Base-by-base conservation (phyloP, 1,284 basidiomycete genomes). In the Cystobasidium pallidum region DNA sequence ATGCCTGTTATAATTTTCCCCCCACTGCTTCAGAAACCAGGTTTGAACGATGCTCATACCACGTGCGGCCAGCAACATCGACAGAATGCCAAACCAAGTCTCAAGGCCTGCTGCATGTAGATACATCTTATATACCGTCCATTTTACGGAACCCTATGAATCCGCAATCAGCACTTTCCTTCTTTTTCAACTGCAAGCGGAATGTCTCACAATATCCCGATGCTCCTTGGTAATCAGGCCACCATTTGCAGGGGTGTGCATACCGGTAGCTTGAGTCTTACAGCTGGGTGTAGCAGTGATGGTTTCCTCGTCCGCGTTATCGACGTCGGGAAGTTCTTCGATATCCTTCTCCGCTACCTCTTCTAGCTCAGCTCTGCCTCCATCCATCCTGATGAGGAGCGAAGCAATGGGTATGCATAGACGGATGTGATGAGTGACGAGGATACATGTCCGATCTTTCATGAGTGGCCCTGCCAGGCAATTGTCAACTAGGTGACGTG, bases 391-490 rank as follows among this genome's bases (percentile, higher is more conserved):
- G 51, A 66, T 13, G 26, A 61, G 45, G 36, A 66, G 26, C 19
- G 24, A 19, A 19, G 73, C 63, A 51, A 54, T 36, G 4, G 73
- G 80, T 11, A 80, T 78, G 34, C 82, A 80, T 7, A 82, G 77
- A 17, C 74, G 68, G 30, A 73, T 49, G n/a, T 95, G 92, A 78
- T 96, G 93, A 10, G 92, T 94, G 51, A 95, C 91, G 19, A 96
- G 84, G 51, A 96, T 86, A 70, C 92, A 81, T 0, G 94, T 95
- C 39, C 93, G 85, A 17, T 86, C 87, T 65, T 84, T 81, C 84
- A 91, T 86, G 64, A 94, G 84, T 32, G 89, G 87, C 13, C 92
- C 93, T 77, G 87, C 87, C 30, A 95, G 82, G 76, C 92, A 94
- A 76, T 91, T 83, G 66, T 88, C 82, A 80, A 88, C 92, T 8